These are phyloP conservation scores for Diaporthe amygdali DNA, from an alignment of 2,329 filamentous ascomycete genomes.

Conservation along the genomic window DNA sequence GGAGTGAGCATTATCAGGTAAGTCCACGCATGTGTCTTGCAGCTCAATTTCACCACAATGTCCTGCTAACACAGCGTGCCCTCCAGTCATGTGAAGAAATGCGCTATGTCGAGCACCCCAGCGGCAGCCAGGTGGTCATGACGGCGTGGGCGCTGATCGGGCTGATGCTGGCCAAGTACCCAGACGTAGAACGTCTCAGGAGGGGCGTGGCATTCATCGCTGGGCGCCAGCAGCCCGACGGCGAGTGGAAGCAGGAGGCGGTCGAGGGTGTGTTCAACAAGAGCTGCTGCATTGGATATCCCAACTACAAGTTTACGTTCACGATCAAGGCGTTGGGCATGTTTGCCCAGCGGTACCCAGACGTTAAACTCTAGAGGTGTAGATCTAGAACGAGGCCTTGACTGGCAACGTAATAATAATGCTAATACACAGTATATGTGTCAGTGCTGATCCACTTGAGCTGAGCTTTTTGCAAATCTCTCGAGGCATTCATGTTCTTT, in stretches of 20 bases:
- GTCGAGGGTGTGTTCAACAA: slow-evolving; percentile 99
- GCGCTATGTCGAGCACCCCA: slow-evolving; percentile 74
- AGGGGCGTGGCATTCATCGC: slow-evolving; percentile 83
- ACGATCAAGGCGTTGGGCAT: slow-evolving; percentile 92
- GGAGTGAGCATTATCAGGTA: slow-evolving; percentile 91
- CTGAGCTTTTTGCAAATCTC: not conserved
- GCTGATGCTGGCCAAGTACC: slow-evolving; percentile 82
- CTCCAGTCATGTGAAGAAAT: slow-evolving; percentile 75
- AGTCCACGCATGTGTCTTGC: slow-evolving; percentile 26
- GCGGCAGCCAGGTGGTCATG: slow-evolving; percentile 87
- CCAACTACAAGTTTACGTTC: slow-evolving; percentile 98
- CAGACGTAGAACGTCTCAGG: slow-evolving; percentile 73
- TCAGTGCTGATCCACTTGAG: not conserved
- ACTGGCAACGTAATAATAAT: not conserved
- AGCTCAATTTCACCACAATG: not conserved
- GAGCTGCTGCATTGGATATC: slow-evolving; percentile 98
- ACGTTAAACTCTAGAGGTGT: slow-evolving; percentile 55
- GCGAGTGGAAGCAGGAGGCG: slow-evolving; percentile 93
- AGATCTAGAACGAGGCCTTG: not conserved
- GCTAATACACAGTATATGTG: not conserved
- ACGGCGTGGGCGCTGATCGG: slow-evolving; percentile 90
- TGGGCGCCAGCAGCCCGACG: slow-evolving; percentile 82
- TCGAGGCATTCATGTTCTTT: not conserved
- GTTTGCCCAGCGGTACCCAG: slow-evolving; percentile 76
- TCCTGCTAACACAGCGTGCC: not conserved